Conservation (phyloP, 2,329 filamentous ascomycete genomes). For the Fragosphaeria purpurea region DNA sequence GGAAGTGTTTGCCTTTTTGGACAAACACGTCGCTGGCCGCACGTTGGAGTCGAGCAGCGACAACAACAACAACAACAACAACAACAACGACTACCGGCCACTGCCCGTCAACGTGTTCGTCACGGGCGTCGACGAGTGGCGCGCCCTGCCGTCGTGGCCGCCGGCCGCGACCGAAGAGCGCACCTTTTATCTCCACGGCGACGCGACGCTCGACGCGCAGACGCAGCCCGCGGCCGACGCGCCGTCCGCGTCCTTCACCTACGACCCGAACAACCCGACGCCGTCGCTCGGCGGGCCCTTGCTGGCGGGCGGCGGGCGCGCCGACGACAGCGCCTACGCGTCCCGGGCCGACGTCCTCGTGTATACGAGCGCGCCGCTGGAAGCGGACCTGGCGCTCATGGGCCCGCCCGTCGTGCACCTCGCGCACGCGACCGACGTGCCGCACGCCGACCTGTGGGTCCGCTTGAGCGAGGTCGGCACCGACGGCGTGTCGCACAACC, state of each 20-base stretch:
- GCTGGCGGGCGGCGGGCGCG: conserved; percentile 8
- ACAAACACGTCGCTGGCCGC: conserved; percentile 8
- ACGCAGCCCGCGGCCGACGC: not conserved
- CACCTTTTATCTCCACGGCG: conserved; percentile 6
- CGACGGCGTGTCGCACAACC: conserved; percentile 15
- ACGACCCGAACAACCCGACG: conserved; percentile 17
- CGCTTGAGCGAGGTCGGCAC: conserved; percentile 16
- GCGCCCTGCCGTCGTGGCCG: conserved; percentile 8
- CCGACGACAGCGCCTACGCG: conserved; percentile 13
- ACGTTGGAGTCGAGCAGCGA: too few relatives aligned
- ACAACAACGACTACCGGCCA: not conserved
- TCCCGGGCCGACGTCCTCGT: conserved; percentile 14
- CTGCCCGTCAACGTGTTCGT: conserved; percentile 8
- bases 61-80: too few relatives aligned
- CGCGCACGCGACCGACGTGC: conserved; percentile 15
- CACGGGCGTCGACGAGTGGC: conserved; percentile 12
- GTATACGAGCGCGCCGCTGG: conserved; percentile 15
- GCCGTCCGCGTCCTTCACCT: conserved; percentile 10
- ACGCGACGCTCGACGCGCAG: not conserved
- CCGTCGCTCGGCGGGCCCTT: conserved; percentile 14
- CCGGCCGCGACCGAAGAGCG: conserved; percentile 4
- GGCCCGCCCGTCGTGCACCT: conserved; percentile 15
- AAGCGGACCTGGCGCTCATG: conserved; percentile 12
- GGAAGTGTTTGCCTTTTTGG: conserved; percentile 9
- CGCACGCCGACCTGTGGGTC: conserved; percentile 17